phyloP scores from a whole-genome alignment of 805 yeast species.

The Torulaspora indica region DNA sequence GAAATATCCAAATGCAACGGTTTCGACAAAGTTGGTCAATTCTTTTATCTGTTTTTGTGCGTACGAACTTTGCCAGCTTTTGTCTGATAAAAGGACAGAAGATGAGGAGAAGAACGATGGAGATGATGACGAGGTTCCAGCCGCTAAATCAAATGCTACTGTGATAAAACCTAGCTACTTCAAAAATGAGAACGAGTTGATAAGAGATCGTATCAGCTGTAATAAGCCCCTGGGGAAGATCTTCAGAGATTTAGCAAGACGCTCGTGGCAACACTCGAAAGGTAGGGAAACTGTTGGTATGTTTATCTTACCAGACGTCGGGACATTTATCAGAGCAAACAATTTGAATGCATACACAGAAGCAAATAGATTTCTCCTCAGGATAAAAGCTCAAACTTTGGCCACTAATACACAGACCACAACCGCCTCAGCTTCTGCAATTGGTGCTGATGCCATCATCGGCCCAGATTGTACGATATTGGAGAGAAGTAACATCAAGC shows the following conservation, averaged over 20 bases:
- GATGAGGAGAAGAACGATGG: constrained; percentile 8
- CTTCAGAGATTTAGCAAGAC: constrained; percentile 80
- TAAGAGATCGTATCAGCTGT: constrained; percentile 28
- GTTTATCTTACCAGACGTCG: constrained; percentile 62
- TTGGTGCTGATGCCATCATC: constrained; percentile 82
- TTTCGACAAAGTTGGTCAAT: constrained; percentile 71
- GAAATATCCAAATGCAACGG: constrained; percentile 75
- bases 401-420: constrained; percentile 26
- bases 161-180: constrained; percentile 34
- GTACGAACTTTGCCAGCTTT: constrained; percentile 47
- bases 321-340: constrained; percentile 71
- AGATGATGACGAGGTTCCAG: constrained; percentile 9
- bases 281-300: constrained; percentile 60
- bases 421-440: constrained; percentile 47
- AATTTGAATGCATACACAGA: constrained; percentile 81
- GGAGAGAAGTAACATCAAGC: constrained; percentile 80
- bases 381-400: constrained; percentile 49
- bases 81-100: constrained; percentile 37
- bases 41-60: constrained; percentile 67
- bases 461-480: constrained; percentile 66
- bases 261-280: constrained; percentile 79
- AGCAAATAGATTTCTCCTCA: constrained; percentile 76
- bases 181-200: constrained; percentile 26
- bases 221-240: constrained; percentile 58
- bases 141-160: constrained; percentile 9